These are phyloP conservation scores for Camelina sativa DNA, from an alignment of 345 rosid species.

Conservation along the genomic window DNA sequence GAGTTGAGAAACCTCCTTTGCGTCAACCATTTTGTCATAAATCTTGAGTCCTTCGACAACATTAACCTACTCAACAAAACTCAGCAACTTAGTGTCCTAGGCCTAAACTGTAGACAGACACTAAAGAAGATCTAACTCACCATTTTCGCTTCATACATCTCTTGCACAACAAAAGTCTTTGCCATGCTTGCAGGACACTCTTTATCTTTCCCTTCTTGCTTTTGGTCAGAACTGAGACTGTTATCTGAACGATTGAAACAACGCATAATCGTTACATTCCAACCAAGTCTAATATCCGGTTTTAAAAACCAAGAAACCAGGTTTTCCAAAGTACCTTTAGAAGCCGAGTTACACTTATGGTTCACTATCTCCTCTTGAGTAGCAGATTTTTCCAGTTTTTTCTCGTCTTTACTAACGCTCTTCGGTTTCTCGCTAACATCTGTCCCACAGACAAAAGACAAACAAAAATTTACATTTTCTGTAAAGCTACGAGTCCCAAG, in stretches of 20 bases:
- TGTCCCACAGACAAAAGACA: slow-evolving; percentile 44
- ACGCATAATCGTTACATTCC: background rate
- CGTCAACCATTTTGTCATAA: slow-evolving; percentile 63
- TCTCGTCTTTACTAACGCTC: slow-evolving; percentile 42
- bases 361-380: slow-evolving; percentile 47
- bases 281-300: background rate
- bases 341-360: slow-evolving; percentile 44
- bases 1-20: slow-evolving; percentile 65
- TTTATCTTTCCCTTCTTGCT: slow-evolving; percentile 55
- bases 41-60: slow-evolving; percentile 90
- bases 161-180: slow-evolving; percentile 64
- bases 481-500: background rate
- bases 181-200: slow-evolving; percentile 50
- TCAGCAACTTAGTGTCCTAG: background rate
- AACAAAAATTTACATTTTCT: background rate
- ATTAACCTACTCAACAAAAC: slow-evolving; percentile 62
- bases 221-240: slow-evolving; percentile 43
- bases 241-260: slow-evolving; percentile 49
- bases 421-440: slow-evolving; percentile 53
- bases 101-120: slow-evolving; percentile 8
- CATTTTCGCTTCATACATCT: slow-evolving; percentile 73
- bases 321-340: slow-evolving; percentile 52
- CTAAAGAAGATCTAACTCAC: slow-evolving; percentile 48
- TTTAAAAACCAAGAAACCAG: background rate
- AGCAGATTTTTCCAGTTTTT: slow-evolving; percentile 41